Conservation (phyloP, 2,329 filamentous ascomycete species). For the Botrytis aclada region DNA sequence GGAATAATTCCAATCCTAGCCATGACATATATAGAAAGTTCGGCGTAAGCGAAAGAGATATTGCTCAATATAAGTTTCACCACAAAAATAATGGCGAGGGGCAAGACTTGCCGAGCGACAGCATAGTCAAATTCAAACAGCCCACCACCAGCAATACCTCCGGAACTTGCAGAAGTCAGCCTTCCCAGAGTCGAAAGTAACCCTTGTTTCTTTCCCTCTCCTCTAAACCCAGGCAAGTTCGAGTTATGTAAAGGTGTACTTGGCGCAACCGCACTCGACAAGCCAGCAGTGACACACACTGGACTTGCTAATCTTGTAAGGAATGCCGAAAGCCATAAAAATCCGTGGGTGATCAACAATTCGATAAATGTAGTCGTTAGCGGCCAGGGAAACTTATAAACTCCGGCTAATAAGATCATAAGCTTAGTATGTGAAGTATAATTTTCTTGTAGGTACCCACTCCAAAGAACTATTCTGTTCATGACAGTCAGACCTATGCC, state of each 20-base stretch:
- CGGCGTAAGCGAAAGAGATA: constrained; percentile 52
- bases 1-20: constrained; percentile 51
- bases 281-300: constrained; percentile 39
- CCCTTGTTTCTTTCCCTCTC: constrained; percentile 33
- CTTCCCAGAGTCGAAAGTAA: constrained; percentile 31
- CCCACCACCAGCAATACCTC: constrained; percentile 52
- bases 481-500: constrained; percentile 47
- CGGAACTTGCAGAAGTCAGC: constrained; percentile 38
- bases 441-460: constrained; percentile 37
- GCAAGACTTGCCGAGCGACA: constrained; percentile 47
- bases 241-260: constrained; percentile 42
- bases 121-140: constrained; percentile 50
- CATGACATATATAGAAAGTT: constrained; percentile 50
- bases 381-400: constrained; percentile 52
- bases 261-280: constrained; percentile 44
- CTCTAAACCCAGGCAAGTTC: constrained; percentile 33
- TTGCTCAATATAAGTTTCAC: constrained; percentile 51
- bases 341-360: constrained; percentile 48
- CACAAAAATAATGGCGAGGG: constrained; percentile 48
- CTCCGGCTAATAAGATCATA: constrained; percentile 41
- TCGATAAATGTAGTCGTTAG: constrained; percentile 50
- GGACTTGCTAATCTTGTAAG: constrained; percentile 46
- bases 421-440: constrained; percentile 36
- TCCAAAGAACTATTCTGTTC: constrained; percentile 51
- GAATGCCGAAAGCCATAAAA: constrained; percentile 46